Percentiles rank a stretch among this genome's conserved stretches.
These are phyloP conservation scores for Cylindrotheca fusiformis DNA, from an alignment of 108 stramenopile species.

Conservation along the genomic window DNA sequence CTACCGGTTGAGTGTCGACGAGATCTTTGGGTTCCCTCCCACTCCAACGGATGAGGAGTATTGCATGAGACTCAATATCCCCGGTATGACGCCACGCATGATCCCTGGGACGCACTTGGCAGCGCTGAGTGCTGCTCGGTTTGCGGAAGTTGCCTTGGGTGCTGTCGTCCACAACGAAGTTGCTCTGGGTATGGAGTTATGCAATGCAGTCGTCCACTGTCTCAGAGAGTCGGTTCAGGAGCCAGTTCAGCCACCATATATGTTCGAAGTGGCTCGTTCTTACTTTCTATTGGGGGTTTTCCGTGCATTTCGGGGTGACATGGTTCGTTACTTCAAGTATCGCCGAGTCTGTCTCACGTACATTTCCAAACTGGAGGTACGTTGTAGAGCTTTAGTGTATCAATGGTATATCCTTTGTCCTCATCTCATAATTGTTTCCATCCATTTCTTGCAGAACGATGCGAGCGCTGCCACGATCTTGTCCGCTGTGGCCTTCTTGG, in stretches of 20 bases:
- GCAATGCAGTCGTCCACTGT: slow-evolving; percentile 80
- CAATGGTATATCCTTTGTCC: not conserved
- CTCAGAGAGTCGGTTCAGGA: slow-evolving; percentile 64
- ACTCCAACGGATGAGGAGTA: slow-evolving; percentile 79
- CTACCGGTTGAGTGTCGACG: slow-evolving; percentile 67
- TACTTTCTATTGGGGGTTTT: slow-evolving; percentile 84
- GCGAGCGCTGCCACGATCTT: slow-evolving; percentile 54
- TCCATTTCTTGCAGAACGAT: slow-evolving; percentile 35
- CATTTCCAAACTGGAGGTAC: slow-evolving; percentile 59
- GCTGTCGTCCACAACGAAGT: slow-evolving; percentile 79
- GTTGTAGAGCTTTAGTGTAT: slow-evolving; percentile 7
- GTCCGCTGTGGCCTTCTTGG: slow-evolving; percentile 77
- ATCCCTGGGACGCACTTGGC: slow-evolving; percentile 68
- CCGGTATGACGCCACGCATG: slow-evolving; percentile 44
- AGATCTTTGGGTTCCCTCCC: slow-evolving; percentile 69
- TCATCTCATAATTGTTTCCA: not conserved
- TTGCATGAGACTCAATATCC: slow-evolving; percentile 42
- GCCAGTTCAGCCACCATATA: slow-evolving; percentile 55
- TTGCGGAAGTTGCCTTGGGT: slow-evolving; percentile 81
- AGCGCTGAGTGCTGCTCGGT: slow-evolving; percentile 74
- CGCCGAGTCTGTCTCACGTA: slow-evolving; percentile 81
- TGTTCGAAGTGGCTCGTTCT: slow-evolving; percentile 75
- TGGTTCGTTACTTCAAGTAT: slow-evolving; percentile 86
- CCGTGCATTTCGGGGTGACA: slow-evolving; percentile 79
- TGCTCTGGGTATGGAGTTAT: slow-evolving; percentile 70